Evolutionary conservation across 345 rosid species (phyloP).

Genomic region (Noccaea bulbosa): DNA sequence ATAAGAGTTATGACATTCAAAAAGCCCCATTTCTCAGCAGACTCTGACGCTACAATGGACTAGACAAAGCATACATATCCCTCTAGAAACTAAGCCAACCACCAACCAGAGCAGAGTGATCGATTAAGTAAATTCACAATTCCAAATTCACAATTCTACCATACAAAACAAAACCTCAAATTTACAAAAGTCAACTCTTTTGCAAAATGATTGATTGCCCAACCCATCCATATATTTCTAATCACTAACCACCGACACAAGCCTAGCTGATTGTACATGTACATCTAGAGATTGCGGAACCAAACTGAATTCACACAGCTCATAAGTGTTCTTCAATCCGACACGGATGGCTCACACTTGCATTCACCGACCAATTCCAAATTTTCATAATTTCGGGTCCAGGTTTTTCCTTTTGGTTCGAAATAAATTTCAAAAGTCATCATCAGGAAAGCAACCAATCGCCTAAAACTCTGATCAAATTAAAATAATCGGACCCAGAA

Average conservation of each 20-base stretch:
- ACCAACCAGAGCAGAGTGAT: not conserved
- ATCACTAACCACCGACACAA: conserved; percentile 37
- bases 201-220: not conserved
- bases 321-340: conserved; percentile 19
- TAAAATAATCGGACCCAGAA: not conserved
- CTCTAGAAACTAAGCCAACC: not conserved
- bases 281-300: not conserved
- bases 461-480: conserved; percentile 6
- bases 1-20: not conserved
- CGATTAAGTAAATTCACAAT: not conserved
- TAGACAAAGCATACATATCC: not conserved
- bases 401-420: not conserved
- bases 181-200: not conserved
- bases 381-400: not conserved
- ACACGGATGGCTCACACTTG: not conserved
- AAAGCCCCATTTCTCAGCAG: not conserved
- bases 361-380: conserved; percentile 1
- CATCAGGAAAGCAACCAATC: conserved; percentile 7
- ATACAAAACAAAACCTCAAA: no score
- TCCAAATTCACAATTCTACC: no score
- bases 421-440: conserved; percentile 13
- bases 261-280: conserved; percentile 13
- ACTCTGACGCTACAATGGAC: conserved; percentile 1
- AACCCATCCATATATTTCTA: not conserved
- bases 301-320: conserved; percentile 22